Percentiles rank a stretch among this genome's conserved stretches.
These are phyloP conservation scores for Exophiala lecanii-corni DNA, from an alignment of 2,329 filamentous ascomycete genomes.

Conservation along the genomic window DNA sequence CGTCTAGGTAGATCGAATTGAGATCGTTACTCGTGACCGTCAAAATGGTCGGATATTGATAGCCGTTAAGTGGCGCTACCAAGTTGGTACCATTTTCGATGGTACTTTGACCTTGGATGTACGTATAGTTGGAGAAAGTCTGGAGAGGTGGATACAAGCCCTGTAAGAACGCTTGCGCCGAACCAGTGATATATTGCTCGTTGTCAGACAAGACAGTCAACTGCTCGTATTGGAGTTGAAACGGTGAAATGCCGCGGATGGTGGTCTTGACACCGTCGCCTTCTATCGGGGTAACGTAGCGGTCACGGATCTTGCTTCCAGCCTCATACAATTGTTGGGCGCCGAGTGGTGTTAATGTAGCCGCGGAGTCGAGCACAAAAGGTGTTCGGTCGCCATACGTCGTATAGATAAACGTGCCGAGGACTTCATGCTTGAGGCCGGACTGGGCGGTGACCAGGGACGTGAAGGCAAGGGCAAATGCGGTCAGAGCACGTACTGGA, in stretches of 20 bases:
- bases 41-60: constrained; percentile 53
- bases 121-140: constrained; percentile 32
- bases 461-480: constrained; percentile 13
- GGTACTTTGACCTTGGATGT: constrained; percentile 35
- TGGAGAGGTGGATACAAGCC: constrained; percentile 53
- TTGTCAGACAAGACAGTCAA: constrained; percentile 46
- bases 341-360: constrained; percentile 49
- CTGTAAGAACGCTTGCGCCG: constrained; percentile 59
- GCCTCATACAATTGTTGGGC: constrained; percentile 50
- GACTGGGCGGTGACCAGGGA: constrained; percentile 17
- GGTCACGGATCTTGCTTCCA: constrained; percentile 48
- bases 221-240: constrained; percentile 43
- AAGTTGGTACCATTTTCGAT: constrained; percentile 47
- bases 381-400: constrained; percentile 54
- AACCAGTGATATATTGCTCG: constrained; percentile 45
- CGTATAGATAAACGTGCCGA: constrained; percentile 51
- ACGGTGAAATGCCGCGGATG: constrained; percentile 43
- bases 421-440: constrained; percentile 34
- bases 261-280: constrained; percentile 23
- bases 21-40: constrained; percentile 44
- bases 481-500: constrained; percentile 2
- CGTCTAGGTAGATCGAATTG: constrained; percentile 47
- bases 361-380: constrained; percentile 32
- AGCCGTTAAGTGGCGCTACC: constrained; percentile 49
- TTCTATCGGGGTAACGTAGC: constrained; percentile 43